phyloP scores from a whole-genome alignment of 768 basidiomycete species.

The Lentinula guzmanii region DNA sequence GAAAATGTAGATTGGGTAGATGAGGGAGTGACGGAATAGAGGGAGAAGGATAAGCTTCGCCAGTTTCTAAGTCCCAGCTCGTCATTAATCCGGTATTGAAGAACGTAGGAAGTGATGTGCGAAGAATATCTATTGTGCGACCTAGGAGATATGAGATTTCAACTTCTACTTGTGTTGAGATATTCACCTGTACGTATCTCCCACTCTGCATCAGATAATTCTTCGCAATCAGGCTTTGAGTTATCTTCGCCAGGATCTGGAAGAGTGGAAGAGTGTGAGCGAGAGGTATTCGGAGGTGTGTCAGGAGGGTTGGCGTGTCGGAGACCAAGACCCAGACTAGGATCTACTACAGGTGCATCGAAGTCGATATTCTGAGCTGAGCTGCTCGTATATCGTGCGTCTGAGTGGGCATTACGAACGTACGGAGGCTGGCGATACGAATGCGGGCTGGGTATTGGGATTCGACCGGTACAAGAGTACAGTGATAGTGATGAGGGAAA shows the following conservation, averaged over 20 bases:
- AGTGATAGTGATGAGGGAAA: background rate
- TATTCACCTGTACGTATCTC: constrained; percentile 2
- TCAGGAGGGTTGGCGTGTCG: constrained; percentile 2
- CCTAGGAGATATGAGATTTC: background rate
- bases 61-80: background rate
- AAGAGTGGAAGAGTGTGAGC: background rate
- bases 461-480: background rate
- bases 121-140: constrained; percentile 1
- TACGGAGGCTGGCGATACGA: background rate
- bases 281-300: background rate
- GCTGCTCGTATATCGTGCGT: background rate
- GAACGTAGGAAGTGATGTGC: background rate
- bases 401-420: background rate
- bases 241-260: background rate
- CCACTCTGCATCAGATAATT: constrained; percentile 1
- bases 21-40: background rate
- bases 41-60: background rate
- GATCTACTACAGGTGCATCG: background rate
- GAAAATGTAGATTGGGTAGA: background rate
- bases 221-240: background rate
- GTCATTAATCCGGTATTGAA: constrained; percentile 2
- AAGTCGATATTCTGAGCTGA: background rate
- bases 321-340: background rate
- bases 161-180: background rate
- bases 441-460: background rate